Base-by-base conservation (phyloP, 768 basidiomycete species). In the Tricholomella constricta region DNA sequence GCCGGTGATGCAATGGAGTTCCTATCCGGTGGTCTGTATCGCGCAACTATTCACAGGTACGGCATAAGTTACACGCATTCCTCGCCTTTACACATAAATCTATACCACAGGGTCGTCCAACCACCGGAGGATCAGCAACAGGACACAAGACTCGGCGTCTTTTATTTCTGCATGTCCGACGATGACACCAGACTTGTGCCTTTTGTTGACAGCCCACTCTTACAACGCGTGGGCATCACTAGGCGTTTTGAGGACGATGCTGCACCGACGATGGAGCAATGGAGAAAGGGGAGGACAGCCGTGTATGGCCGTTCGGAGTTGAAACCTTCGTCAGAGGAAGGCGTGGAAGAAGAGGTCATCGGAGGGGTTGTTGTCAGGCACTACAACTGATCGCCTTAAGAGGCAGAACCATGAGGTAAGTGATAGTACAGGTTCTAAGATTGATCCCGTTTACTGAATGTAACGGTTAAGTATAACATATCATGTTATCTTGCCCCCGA, bases 131-230 rank as follows among this genome's bases (percentile, higher is more conserved):
- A 78, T 54, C 78, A 80, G 55, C 71, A 65, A 3, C 63, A 66
- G 14, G 65, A 64, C 38, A 63, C 72, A 5, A 72, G 79, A 19
- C 68, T 81, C 1, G 78, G 78, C 7, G 68, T 78, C 2, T 84
- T 85, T 61, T 85, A 86, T 62, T 86, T 86, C 56, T 66, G 64
- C 38, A 70, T 77, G 72, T 65, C 78, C 0, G 77, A 85, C 55
- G 82, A 85, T 60, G 59, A 73, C 66, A 29, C 77, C 6, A 60
- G 55, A 46, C 57, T 64, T 7, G 52, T 55, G 3, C 63, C 63
- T 12, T 59, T 79, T 1, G 38, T 60, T 0, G 70, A 77, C 17
- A 82, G 81, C 58, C 78, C 80, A 0, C 73, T 85, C 0, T 63
- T 85, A 17, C 71, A 81, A 54, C 65, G 73, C 5, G 67, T 65